phyloP scores from a whole-genome alignment of 1,284 basidiomycete genomes.

The Xerocomus minutiporus region DNA sequence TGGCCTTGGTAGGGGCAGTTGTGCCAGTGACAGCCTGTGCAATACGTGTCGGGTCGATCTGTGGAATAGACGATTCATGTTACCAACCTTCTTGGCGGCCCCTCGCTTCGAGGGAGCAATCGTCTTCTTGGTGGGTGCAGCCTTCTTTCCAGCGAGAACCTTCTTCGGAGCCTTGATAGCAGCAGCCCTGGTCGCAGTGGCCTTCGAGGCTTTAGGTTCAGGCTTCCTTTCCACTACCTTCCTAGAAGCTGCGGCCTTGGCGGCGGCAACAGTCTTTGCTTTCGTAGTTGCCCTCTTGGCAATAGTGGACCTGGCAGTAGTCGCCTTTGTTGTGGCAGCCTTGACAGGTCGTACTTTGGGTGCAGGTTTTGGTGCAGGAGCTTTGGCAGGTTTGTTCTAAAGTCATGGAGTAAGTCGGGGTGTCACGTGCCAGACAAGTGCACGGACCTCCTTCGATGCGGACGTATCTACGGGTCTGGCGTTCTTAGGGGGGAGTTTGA shows the following conservation, averaged over 20 bases:
- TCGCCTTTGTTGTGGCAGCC: constrained; percentile 20
- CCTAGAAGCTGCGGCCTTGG: constrained; percentile 28
- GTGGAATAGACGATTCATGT: neutral
- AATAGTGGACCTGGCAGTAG: constrained; percentile 10
- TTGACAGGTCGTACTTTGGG: constrained; percentile 36
- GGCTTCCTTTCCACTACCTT: constrained; percentile 21
- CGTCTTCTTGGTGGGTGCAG: constrained; percentile 46
- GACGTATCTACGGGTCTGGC: constrained; percentile 44
- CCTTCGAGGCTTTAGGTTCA: constrained; percentile 23
- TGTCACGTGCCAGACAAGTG: constrained; percentile 25
- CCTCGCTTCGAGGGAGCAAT: constrained; percentile 44
- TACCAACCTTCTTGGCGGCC: constrained; percentile 50
- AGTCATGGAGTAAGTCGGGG: constrained; percentile 14
- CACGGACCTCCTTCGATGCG: constrained; percentile 64
- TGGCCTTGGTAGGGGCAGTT: constrained; percentile 33
- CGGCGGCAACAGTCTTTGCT: constrained; percentile 18
- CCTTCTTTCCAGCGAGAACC: constrained; percentile 39
- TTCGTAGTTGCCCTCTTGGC: constrained; percentile 22
- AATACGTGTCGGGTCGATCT: neutral
- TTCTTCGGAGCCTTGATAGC: constrained; percentile 29
- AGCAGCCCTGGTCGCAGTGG: constrained; percentile 20
- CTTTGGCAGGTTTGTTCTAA: constrained; percentile 59
- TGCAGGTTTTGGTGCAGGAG: constrained; percentile 21
- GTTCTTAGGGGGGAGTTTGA: constrained; percentile 76
- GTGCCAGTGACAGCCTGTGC: constrained; percentile 48